These are phyloP conservation scores for Porpolomopsis calyptriformis DNA, from an alignment of 768 basidiomycete genomes.

Conservation along the genomic window DNA sequence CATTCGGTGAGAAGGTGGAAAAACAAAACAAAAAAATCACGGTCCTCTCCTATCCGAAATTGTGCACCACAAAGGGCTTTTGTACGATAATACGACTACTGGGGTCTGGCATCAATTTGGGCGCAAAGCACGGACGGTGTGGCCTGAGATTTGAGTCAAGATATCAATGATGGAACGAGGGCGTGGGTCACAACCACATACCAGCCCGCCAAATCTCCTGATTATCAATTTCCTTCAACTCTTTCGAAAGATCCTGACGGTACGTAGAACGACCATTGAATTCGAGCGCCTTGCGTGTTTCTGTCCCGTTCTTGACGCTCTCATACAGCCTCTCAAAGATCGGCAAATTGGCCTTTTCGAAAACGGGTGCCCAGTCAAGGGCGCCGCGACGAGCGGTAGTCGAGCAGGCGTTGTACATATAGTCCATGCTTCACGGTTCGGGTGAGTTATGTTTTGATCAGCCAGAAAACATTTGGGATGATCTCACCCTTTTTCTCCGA, in stretches of 20 bases:
- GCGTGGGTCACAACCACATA: conserved; percentile 21
- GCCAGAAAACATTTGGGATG: background rate
- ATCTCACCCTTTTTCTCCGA: conserved; percentile 80
- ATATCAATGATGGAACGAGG: background rate
- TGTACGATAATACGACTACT: conserved; percentile 19
- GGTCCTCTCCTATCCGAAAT: too few species aligned
- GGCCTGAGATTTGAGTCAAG: conserved; percentile 38
- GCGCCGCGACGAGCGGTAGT: conserved; percentile 98
- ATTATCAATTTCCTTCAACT: conserved; percentile 89
- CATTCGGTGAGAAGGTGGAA: too few species aligned
- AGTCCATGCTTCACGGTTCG: conserved; percentile 67
- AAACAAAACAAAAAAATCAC: too few species aligned
- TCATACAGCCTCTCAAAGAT: conserved; percentile 93
- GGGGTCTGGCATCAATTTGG: conserved; percentile 77
- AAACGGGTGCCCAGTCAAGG: conserved; percentile 97
- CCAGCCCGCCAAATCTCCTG: conserved; percentile 99
- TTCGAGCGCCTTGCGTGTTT: conserved; percentile 94
- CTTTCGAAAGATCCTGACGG: conserved; percentile 84
- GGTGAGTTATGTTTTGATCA: background rate
- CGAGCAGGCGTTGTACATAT: conserved; percentile 99
- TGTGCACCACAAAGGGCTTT: background rate
- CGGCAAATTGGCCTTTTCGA: conserved; percentile 89
- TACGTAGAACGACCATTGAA: conserved; percentile 92
- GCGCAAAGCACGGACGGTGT: conserved; percentile 81
- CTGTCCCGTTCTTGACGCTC: conserved; percentile 89